Base-by-base conservation (phyloP, 2,329 filamentous ascomycete genomes). In the Arachnomyces sp. region DNA sequence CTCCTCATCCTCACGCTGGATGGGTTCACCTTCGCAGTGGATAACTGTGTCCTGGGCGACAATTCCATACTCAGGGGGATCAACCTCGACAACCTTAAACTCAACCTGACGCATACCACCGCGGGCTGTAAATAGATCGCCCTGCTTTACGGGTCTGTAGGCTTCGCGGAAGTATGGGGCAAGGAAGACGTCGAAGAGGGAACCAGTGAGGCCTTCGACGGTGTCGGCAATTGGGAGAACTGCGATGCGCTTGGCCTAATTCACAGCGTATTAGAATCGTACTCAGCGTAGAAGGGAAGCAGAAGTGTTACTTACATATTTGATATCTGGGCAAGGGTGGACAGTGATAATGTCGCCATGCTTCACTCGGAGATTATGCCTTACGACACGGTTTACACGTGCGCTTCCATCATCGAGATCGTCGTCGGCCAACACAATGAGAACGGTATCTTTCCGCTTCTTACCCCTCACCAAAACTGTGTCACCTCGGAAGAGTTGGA, bases 121-220 rank as follows among this genome's bases (percentile, higher is more conserved):
- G 58, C 92, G 84, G 46, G 92, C 87, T 64, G 89, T 95, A 76
- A 98, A 98, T 43, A 95, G 79, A 61, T 98, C 92, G 57, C 92
- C 92, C 75, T 96, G 92, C 63, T 89, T 83, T 46, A 98, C 88
- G 41, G 92, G 92, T 63, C 92, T 79, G 75, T 98, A 98, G 49
- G 92, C 90, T 76, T 98, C 92, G 58, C 90, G 87, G 82, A 98
- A 98, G 74, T 98, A 98, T 58, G 92, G 92, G 44, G 92, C 92
- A 52, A 98, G 88, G 80, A 93, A 98, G 57, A 96, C 92, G 60
- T 98, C 92, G 70, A 98, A 98, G 49, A 98, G 80, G 33, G 90
- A 96, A 56, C 92, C 92, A 47, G 93, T 96, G 46, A 98, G 79
- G 58, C 93, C 92, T 73, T 98, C 92, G 56, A 98, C 82, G 51